Percentiles rank a stretch among this genome's conserved stretches.
Evolutionary conservation across 2,329 filamentous ascomycete species (phyloP).

Genomic region (Aspergillus carbonarius): DNA sequence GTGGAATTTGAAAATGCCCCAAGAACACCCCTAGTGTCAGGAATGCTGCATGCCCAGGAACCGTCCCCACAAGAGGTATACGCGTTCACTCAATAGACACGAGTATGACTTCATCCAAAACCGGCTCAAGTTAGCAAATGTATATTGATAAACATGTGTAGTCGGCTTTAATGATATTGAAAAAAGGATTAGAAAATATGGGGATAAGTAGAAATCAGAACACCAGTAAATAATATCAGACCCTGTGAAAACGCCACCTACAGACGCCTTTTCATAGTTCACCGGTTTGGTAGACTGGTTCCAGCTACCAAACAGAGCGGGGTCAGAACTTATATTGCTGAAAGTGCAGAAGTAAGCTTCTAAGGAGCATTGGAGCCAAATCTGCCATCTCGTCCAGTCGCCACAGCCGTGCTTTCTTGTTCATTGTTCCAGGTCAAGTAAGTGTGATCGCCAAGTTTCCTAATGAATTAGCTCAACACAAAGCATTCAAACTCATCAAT

Average conservation of each 20-base stretch:
- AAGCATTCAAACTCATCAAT: background rate
- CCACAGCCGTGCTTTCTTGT: conserved; percentile 56
- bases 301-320: background rate
- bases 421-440: conserved; percentile 95
- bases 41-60: conserved; percentile 9
- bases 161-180: no score
- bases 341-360: background rate
- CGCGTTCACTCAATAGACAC: background rate
- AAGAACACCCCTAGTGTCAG: background rate
- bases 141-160: background rate
- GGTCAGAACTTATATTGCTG: background rate
- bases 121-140: background rate
- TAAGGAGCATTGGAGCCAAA: conserved; percentile 29
- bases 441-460: conserved; percentile 96
- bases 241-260: conserved; percentile 1
- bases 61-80: conserved; percentile 17
- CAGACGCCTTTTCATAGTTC: conserved; percentile 4
- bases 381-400: conserved; percentile 57
- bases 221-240: background rate
- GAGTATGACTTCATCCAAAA: background rate
- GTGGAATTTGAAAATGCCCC: conserved; percentile 11
- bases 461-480: conserved; percentile 34
- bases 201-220: background rate
- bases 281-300: no score
- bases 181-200: background rate